Evolutionary conservation across 257 asterid species (phyloP), one percentile per base, ranked within the genome.

Genomic region (Solanum arcanum): DNA sequence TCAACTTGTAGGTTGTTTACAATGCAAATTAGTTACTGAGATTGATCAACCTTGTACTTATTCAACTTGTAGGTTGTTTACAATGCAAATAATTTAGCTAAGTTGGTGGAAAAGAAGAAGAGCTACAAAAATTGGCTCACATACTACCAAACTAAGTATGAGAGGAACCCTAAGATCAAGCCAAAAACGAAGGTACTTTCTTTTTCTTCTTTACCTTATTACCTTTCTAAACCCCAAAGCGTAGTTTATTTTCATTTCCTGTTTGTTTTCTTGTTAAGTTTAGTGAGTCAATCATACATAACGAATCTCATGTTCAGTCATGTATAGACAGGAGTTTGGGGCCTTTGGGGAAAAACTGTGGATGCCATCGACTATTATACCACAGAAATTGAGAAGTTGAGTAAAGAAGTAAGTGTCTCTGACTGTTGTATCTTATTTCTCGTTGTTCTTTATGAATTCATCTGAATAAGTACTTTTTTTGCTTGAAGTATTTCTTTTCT

Each of bases 251-350:
- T 9, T 81, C 69, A 49, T 49, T 81, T 81, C 46, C 85, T 81
- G 31, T 81, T 81, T 81, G 69, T 81, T 49, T 81, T 80, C 66
- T 80, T 81, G 85, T 81, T 16, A 47, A 80, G 56, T 47, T 46
- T 49, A 52, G 59, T 49, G 85, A 29, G 85, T 49, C 35, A 81
- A 29, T 81, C 85, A 49, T 31, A 49, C 69, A 31, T 81, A 39
- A 13, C 12, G 31, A 84, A 25, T 41, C 87, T 84, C 83, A 69
- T 86, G 69, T 47, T 86, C 73, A 86, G 66, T 86, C 72, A 86
- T 88, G 87, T 91, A 85, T 93, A 96, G 99, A 96, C 96, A 93
- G 98, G 98, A 86, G 90, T 89, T 83, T 93, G 95, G 95, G 98
- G 98, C 69, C 90, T 93, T 14, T 91, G 92, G 90, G 98, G 98